Percentiles rank a stretch among this genome's conserved stretches.
Evolutionary conservation across 495 filamentous ascomycete species (phyloP).

Genomic region (Bacidia rubella): DNA sequence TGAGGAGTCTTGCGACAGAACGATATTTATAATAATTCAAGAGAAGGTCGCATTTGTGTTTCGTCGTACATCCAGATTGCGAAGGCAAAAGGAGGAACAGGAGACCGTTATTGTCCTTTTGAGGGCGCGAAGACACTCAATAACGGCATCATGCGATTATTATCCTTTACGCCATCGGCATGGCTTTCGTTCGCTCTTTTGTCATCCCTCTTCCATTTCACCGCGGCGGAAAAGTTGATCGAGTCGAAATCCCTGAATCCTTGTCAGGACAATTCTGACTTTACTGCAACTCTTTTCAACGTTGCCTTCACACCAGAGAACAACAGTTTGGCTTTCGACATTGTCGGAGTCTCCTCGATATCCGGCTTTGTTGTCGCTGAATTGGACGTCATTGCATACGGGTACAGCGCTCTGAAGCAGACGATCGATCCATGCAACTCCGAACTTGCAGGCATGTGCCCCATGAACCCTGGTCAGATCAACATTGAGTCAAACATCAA

Average conservation of each 20-base stretch:
- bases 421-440: conserved; percentile 64
- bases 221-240: conserved; percentile 35
- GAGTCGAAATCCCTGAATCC: conserved; percentile 64
- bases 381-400: conserved; percentile 67
- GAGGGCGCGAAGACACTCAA: not conserved
- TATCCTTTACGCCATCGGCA: conserved; percentile 12
- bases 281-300: conserved; percentile 72
- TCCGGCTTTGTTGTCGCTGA: conserved; percentile 73
- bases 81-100: not conserved
- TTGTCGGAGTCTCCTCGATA: conserved; percentile 75
- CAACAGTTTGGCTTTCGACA: conserved; percentile 54
- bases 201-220: conserved; percentile 26
- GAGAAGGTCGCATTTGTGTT: not conserved
- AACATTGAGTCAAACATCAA: conserved; percentile 49
- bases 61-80: not conserved
- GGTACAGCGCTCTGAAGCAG: conserved; percentile 50
- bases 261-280: conserved; percentile 65
- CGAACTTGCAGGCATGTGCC: conserved; percentile 67
- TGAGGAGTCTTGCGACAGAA: not conserved
- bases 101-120: not conserved
- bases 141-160: conserved; percentile 22
- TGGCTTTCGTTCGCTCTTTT: conserved; percentile 26
- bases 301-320: conserved; percentile 69
- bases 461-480: conserved; percentile 81
- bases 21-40: not conserved